Evolutionary conservation across 2,329 filamentous ascomycete genomes (phyloP).

Genomic region (Allantophomopsis cytisporea): DNA sequence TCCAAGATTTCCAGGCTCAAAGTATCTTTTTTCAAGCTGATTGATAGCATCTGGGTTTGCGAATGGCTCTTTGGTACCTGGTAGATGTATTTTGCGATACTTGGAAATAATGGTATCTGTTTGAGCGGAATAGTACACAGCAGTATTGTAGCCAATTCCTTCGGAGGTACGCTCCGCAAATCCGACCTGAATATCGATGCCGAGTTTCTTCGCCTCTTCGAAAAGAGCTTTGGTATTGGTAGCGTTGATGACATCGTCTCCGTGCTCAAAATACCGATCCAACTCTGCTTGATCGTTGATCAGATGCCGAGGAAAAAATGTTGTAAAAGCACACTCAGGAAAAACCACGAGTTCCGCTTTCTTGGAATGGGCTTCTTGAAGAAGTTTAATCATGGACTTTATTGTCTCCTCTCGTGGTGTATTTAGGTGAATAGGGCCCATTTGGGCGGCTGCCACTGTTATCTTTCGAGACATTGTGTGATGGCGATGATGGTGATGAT

Average conservation of each 20-base stretch:
- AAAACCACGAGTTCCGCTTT: conserved; percentile 35
- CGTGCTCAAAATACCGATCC: conserved; percentile 34
- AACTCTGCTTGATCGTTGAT: conserved; percentile 28
- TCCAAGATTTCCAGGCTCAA: conserved; percentile 34
- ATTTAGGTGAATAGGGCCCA: conserved; percentile 30
- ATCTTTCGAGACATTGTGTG: conserved; percentile 22
- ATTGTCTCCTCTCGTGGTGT: conserved; percentile 28
- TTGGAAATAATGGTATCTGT: conserved; percentile 29
- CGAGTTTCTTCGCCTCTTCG: conserved; percentile 28
- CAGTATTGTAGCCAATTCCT: conserved; percentile 34
- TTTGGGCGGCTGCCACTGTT: conserved; percentile 38
- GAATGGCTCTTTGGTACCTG: conserved; percentile 36
- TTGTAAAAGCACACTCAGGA: conserved; percentile 39
- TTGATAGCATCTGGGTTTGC: conserved; percentile 31
- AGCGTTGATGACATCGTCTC: conserved; percentile 25
- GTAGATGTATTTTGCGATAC: conserved; percentile 41
- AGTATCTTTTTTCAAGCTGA: conserved; percentile 42
- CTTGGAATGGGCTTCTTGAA: conserved; percentile 27
- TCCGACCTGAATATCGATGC: conserved; percentile 36
- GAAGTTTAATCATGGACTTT: conserved; percentile 32
- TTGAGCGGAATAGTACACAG: conserved; percentile 33
- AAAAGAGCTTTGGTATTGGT: conserved; percentile 33
- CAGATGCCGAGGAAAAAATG: conserved; percentile 39
- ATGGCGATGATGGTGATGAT: background rate
- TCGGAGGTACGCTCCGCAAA: conserved; percentile 33